phyloP scores from a whole-genome alignment of 192 early-diverging fungal species.

The Coemansia sp. region DNA sequence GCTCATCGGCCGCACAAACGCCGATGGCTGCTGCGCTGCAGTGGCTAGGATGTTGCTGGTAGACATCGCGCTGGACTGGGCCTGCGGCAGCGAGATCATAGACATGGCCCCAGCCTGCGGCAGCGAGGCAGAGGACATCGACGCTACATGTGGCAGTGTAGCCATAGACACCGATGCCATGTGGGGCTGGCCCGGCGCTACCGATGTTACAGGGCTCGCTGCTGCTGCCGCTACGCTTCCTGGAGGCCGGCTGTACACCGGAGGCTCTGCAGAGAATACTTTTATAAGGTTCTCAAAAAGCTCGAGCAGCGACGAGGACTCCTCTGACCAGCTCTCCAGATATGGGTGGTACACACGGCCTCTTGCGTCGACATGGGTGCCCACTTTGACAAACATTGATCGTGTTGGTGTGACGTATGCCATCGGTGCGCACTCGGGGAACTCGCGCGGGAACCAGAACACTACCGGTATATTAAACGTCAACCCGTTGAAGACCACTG shows the following conservation, averaged over 20 bases:
- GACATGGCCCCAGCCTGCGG: slow-evolving; percentile 11
- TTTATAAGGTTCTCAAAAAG: slow-evolving; percentile 35
- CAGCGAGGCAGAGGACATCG: not conserved
- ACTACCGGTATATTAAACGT: slow-evolving; percentile 92
- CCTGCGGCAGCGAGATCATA: slow-evolving; percentile 26
- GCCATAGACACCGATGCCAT: slow-evolving; percentile 32
- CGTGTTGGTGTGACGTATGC: slow-evolving; percentile 86
- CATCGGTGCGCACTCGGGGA: slow-evolving; percentile 78
- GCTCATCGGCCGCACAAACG: slow-evolving; percentile 28
- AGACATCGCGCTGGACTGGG: slow-evolving; percentile 9
- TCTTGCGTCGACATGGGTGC: slow-evolving; percentile 80
- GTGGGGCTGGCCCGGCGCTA: slow-evolving; percentile 5
- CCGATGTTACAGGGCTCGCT: slow-evolving; percentile 9
- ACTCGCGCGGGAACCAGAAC: slow-evolving; percentile 82
- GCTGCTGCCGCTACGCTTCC: slow-evolving; percentile 15
- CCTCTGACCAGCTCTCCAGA: slow-evolving; percentile 71
- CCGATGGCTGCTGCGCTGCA: slow-evolving; percentile 13
- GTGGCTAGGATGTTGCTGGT: slow-evolving; percentile 4
- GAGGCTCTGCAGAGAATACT: slow-evolving; percentile 52
- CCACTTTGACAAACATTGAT: slow-evolving; percentile 78
- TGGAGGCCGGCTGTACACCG: slow-evolving; percentile 44
- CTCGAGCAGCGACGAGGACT: slow-evolving; percentile 27
- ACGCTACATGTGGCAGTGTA: slow-evolving; percentile 21
- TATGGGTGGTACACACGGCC: slow-evolving; percentile 85
- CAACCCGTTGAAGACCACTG: slow-evolving; percentile 75